Evolutionary conservation across 1,139 yeast species (phyloP).

Genomic region (Zygosaccharomyces pseudobailii): DNA sequence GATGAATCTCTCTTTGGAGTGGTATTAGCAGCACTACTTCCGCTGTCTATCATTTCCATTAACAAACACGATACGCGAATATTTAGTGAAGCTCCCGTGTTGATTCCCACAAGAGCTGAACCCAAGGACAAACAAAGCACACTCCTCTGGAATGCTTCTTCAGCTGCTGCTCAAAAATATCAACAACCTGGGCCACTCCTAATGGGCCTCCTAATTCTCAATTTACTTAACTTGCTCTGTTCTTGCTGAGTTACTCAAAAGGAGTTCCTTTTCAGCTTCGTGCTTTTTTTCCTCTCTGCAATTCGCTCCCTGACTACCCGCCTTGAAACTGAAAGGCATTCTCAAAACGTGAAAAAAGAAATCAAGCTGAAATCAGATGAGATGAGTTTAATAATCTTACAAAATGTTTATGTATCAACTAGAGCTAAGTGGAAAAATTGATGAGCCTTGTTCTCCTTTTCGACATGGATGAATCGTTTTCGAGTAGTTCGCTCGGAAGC

Average conservation of each 20-base stretch:
- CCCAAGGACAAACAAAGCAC: background rate
- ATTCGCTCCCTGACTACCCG: constrained; percentile 4
- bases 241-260: background rate
- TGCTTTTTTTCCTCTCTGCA: background rate
- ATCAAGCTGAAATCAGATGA: background rate
- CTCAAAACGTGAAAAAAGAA: background rate
- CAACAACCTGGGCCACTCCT: background rate
- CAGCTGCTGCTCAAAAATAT: background rate
- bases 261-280: constrained; percentile 3
- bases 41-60: constrained; percentile 8
- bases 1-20: constrained; percentile 14
- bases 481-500: constrained; percentile 13
- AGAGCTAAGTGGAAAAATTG: constrained; percentile 7
- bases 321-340: constrained; percentile 1
- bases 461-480: constrained; percentile 17
- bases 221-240: background rate
- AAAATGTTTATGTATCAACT: background rate
- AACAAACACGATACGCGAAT: background rate
- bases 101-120: background rate
- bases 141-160: background rate
- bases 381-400: background rate
- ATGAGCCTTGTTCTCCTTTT: constrained; percentile 27
- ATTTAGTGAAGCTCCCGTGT: background rate
- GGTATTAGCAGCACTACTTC: constrained; percentile 6
- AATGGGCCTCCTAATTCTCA: background rate